Base-by-base conservation (phyloP, 2,329 filamentous ascomycete species). In the Monilinia aucupariae region DNA sequence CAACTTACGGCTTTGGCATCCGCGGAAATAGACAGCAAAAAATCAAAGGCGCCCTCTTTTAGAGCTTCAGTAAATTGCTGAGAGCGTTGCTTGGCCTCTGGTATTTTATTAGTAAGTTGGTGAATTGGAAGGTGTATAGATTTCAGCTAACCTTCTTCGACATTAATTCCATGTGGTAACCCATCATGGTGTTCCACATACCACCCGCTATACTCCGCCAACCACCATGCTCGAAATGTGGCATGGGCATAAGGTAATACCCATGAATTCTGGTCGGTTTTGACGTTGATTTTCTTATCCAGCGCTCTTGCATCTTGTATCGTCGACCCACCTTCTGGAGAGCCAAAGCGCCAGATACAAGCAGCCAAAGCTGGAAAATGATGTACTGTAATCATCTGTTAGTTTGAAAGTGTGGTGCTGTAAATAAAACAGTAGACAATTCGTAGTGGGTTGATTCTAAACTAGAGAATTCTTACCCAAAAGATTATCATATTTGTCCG, bases 21-120 rank as follows among this genome's bases (percentile, higher is more conserved):
- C 37, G 91, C 87, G 60, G 91, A 90, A 53, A 96, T 81, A 0
- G 91, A 88, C 22, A 99, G 82, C 67, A 97, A 84, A 72, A 97
- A 96, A 72, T 97, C 92, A 67, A 99, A 90, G 6, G 91, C 92
- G 5, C 92, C 92, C 67, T 97, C 92, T 71, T 92, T 90, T 8
- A 97, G 77, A 3, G 89, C 84, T 59, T 90, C 85, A 61, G 88
- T 79, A 70, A 96, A 96, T 43, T 86, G 81, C 64, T 87, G 88
- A 2, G 88, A 86, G 64, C 91, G 82, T 67, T 87, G 82, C 55
- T 85, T 84, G 60, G 88, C 85, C 75, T 94, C 91, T 76, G 78
- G 60, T 5, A 30, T 5, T 15, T 22, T 34, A 59, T 69, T 64
- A 64, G 59, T 47, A 56, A 63, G 32, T 47, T 30, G 51, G 22